phyloP scores from a whole-genome alignment of 805 yeast genomes.

The Deakozyma indianensis region DNA sequence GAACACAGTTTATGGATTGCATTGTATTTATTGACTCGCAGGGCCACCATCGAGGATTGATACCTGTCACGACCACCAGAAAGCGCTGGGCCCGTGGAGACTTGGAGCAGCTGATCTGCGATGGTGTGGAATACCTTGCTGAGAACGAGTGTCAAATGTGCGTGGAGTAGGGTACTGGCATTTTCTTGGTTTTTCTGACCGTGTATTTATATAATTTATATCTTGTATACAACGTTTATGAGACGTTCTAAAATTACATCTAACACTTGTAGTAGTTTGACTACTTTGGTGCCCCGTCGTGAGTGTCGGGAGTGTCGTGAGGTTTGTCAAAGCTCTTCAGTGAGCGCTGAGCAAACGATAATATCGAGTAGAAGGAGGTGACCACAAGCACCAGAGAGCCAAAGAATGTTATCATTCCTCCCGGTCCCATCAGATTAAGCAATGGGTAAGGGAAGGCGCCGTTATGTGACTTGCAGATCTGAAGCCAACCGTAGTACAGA shows the following conservation, averaged over 20 bases:
- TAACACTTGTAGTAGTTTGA: too few species aligned
- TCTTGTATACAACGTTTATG: too few species aligned
- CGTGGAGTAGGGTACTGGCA: slow-evolving; percentile 6
- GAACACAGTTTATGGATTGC: slow-evolving; percentile 14
- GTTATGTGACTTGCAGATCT: slow-evolving; percentile 14
- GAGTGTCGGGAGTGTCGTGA: too few species aligned
- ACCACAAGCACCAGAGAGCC: slow-evolving; percentile 11
- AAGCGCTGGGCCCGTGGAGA: neutral
- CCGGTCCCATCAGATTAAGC: slow-evolving; percentile 11
- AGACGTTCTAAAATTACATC: too few species aligned
- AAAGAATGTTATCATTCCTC: slow-evolving; percentile 13
- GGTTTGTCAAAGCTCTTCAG: neutral
- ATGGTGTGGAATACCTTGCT: neutral
- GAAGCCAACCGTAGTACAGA: slow-evolving; percentile 23
- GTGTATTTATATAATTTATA: too few species aligned
- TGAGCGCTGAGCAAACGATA: slow-evolving; percentile 12
- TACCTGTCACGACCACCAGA: slow-evolving; percentile 9
- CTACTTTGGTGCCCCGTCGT: too few species aligned
- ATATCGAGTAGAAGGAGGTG: slow-evolving; percentile 8
- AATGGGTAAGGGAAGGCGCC: slow-evolving; percentile 23
- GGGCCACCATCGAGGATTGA: slow-evolving; percentile 12
- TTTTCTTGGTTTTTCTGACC: too few species aligned
- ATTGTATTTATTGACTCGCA: slow-evolving; percentile 16
- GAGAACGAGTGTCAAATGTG: neutral
- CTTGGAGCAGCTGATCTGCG: neutral